These are phyloP conservation scores for Fusarium haematococcum DNA, from an alignment of 2,329 filamentous ascomycete species.

Conservation along the genomic window DNA sequence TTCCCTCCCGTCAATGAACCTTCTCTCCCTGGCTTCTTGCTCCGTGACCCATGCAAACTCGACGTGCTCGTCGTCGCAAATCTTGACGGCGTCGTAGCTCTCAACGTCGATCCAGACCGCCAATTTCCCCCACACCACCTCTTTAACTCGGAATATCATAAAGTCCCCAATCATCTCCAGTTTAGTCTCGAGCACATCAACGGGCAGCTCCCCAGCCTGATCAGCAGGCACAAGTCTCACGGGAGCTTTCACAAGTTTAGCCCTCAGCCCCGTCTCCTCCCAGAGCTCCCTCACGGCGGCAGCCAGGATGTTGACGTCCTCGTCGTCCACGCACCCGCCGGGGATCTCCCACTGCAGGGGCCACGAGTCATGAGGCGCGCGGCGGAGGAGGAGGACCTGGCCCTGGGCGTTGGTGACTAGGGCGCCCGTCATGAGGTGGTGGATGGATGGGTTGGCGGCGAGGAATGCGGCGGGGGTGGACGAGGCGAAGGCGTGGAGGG, in stretches of 20 bases:
- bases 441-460: constrained; percentile 32
- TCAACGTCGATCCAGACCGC: constrained; percentile 46
- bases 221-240: constrained; percentile 23
- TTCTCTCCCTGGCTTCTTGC: constrained; percentile 46
- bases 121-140: constrained; percentile 46
- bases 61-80: constrained; percentile 53
- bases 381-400: constrained; percentile 41
- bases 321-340: constrained; percentile 39
- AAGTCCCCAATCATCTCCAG: constrained; percentile 39
- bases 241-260: constrained; percentile 40
- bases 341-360: constrained; percentile 43
- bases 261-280: constrained; percentile 58
- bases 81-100: constrained; percentile 39
- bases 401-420: constrained; percentile 36
- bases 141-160: constrained; percentile 41
- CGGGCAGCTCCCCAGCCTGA: background rate
- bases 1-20: constrained; percentile 41
- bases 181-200: constrained; percentile 30
- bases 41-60: constrained; percentile 54
- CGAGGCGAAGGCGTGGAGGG: constrained; percentile 27
- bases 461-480: constrained; percentile 29
- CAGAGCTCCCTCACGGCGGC: constrained; percentile 57
- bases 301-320: constrained; percentile 36
- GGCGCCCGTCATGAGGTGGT: constrained; percentile 42
- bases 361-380: constrained; percentile 44